A percentile compares a stretch with the other conserved stretches of the same genome.
Conservation (phyloP, 176 grass and related monocot species). For the Saccharum spontaneum region DNA sequence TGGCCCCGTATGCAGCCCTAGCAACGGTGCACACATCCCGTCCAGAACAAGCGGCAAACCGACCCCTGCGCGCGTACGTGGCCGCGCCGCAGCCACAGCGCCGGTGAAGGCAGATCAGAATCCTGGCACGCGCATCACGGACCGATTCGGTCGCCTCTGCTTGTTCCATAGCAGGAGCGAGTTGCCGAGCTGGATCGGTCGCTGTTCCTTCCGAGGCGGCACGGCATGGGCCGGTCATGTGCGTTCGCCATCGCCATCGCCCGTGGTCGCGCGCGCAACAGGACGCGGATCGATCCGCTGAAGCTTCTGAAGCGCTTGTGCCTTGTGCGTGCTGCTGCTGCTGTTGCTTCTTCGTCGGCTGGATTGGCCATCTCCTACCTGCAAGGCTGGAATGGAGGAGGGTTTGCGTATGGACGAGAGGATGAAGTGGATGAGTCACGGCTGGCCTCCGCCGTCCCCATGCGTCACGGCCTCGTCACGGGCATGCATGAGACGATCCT, state of each 20-base stretch:
- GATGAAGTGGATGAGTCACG: no score
- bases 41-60: no score
- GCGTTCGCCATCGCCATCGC: not conserved
- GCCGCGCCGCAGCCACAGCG: not conserved
- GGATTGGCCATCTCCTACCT: not conserved
- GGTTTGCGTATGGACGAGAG: no score
- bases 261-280: not conserved
- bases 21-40: no score
- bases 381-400: no score
- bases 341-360: not conserved
- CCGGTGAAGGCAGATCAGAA: not conserved
- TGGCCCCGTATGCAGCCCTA: no score
- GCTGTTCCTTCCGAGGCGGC: conserved; percentile 11
- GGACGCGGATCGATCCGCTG: not conserved
- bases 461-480: not conserved
- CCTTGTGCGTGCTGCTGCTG: not conserved
- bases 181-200: not conserved
- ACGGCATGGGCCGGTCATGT: not conserved
- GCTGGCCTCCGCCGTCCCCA: not conserved
- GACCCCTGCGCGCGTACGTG: not conserved
- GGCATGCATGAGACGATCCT: not conserved
- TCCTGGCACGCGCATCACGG: not conserved
- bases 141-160: not conserved
- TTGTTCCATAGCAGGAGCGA: not conserved
- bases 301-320: not conserved